Percentiles rank a stretch among this genome's conserved stretches.
These are phyloP conservation scores for Aciculosporium take DNA, from an alignment of 2,329 filamentous ascomycete genomes.

Conservation along the genomic window DNA sequence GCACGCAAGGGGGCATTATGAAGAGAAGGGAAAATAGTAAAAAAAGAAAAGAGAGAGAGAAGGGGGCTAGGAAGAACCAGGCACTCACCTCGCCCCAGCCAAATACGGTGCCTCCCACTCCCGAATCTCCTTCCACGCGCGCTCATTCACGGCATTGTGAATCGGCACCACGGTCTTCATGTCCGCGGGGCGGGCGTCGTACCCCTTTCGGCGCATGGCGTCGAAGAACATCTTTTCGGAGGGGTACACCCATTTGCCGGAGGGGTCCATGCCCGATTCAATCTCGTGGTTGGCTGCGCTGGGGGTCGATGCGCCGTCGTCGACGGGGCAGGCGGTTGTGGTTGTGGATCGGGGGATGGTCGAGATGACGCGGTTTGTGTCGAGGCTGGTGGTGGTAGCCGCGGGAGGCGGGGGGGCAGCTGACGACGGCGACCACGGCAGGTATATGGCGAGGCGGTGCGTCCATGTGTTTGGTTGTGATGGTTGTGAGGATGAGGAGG, in stretches of 20 bases:
- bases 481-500: slow-evolving; percentile 20
- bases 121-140: slow-evolving; percentile 85
- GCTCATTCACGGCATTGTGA: slow-evolving; percentile 96
- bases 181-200: slow-evolving; percentile 54
- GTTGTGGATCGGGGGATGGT: slow-evolving; percentile 54
- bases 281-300: slow-evolving; percentile 68
- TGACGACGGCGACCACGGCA: slow-evolving; percentile 25
- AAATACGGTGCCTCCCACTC: slow-evolving; percentile 66
- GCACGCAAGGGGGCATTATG: too few relatives aligned
- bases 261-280: slow-evolving; percentile 57
- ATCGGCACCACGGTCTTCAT: slow-evolving; percentile 92
- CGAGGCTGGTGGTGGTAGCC: slow-evolving; percentile 28
- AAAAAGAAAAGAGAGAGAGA: slow-evolving; percentile 2
- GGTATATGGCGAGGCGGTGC: slow-evolving; percentile 26
- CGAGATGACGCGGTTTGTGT: slow-evolving; percentile 57
- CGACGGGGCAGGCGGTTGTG: slow-evolving; percentile 24
- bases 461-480: slow-evolving; percentile 27
- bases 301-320: slow-evolving; percentile 29
- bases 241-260: slow-evolving; percentile 94
- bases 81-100: slow-evolving; percentile 41
- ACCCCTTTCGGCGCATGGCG: slow-evolving; percentile 83
- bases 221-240: slow-evolving; percentile 97
- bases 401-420: slow-evolving; percentile 12
- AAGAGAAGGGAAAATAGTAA: neutral
- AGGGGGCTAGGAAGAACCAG: too few relatives aligned